A percentile compares a stretch with the other conserved stretches of the same genome.
Evolutionary conservation across 495 filamentous ascomycete species (phyloP).

Genomic region (Chaetomidium leptoderma): DNA sequence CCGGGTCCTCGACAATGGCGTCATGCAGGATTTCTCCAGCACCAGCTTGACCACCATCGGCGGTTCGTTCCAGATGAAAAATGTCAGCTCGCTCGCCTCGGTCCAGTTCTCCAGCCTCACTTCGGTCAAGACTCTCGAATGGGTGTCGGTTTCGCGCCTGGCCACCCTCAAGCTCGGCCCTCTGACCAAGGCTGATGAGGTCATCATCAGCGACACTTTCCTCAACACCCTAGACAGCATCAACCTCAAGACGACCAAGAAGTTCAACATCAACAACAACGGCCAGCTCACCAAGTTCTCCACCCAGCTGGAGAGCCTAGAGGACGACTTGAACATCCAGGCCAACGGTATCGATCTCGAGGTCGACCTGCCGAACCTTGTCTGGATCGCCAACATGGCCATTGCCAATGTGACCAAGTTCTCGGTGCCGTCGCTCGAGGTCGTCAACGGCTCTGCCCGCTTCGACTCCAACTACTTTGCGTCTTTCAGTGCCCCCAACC

Average conservation of each 20-base stretch:
- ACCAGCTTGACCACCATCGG: constrained; percentile 45
- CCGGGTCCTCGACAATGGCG: constrained; percentile 50
- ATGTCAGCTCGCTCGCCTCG: constrained; percentile 59
- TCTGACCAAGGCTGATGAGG: constrained; percentile 56
- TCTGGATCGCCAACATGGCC: constrained; percentile 75
- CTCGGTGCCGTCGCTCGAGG: constrained; percentile 68
- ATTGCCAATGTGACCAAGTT: constrained; percentile 79
- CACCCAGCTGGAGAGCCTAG: constrained; percentile 67
- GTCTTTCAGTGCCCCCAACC: constrained; percentile 67
- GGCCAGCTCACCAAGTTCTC: constrained; percentile 61
- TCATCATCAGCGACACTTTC: constrained; percentile 79
- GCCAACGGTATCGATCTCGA: constrained; percentile 58
- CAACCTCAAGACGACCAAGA: constrained; percentile 57
- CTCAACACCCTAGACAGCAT: constrained; percentile 72
- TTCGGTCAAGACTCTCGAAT: constrained; percentile 60
- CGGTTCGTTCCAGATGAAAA: constrained; percentile 61
- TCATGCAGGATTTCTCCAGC: constrained; percentile 48
- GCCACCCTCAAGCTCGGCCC: constrained; percentile 60
- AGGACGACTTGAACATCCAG: constrained; percentile 57
- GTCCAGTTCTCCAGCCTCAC: constrained; percentile 61
- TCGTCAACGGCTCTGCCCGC: constrained; percentile 72
- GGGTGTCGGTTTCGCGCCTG: constrained; percentile 68
- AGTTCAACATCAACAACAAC: constrained; percentile 81
- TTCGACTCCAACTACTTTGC: constrained; percentile 77
- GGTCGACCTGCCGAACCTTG: constrained; percentile 69